These are phyloP conservation scores for Meyerozyma smithsonii DNA, from an alignment of 1,139 yeast genomes.

Conservation along the genomic window DNA sequence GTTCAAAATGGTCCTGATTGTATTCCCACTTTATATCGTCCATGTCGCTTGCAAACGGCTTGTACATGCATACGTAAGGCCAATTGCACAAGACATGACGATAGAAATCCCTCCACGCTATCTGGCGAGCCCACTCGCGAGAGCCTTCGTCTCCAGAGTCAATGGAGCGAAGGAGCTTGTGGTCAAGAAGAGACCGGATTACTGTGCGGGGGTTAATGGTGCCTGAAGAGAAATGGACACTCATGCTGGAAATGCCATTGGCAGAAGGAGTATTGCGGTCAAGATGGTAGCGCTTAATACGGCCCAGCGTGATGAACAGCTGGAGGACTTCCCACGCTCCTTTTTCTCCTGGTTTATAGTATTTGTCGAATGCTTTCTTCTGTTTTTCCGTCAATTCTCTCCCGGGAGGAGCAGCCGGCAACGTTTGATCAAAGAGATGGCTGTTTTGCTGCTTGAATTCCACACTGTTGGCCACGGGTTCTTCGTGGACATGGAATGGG, in stretches of 20 bases:
- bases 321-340: slow-evolving; percentile 29
- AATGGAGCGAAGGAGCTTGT: slow-evolving; percentile 18
- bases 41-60: slow-evolving; percentile 43
- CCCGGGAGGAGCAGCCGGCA: neutral
- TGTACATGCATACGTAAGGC: slow-evolving; percentile 49
- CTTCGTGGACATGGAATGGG: neutral
- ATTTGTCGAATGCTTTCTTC: slow-evolving; percentile 12
- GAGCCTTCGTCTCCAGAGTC: slow-evolving; percentile 27
- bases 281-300: slow-evolving; percentile 26
- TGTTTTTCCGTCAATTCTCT: slow-evolving; percentile 7
- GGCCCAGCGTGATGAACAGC: slow-evolving; percentile 22
- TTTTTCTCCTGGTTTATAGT: slow-evolving; percentile 35
- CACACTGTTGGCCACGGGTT: neutral
- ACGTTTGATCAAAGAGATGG: neutral
- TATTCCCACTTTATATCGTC: slow-evolving; percentile 39
- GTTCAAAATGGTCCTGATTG: slow-evolving; percentile 30
- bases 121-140: slow-evolving; percentile 45
- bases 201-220: slow-evolving; percentile 39
- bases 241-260: slow-evolving; percentile 37
- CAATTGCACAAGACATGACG: slow-evolving; percentile 43
- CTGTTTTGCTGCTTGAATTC: neutral
- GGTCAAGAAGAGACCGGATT: slow-evolving; percentile 21
- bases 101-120: slow-evolving; percentile 58
- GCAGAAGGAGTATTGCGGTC: slow-evolving; percentile 21
- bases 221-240: slow-evolving; percentile 46